Conservation (phyloP, 176 grass and related monocot genomes). For the Olyra latifolia region DNA sequence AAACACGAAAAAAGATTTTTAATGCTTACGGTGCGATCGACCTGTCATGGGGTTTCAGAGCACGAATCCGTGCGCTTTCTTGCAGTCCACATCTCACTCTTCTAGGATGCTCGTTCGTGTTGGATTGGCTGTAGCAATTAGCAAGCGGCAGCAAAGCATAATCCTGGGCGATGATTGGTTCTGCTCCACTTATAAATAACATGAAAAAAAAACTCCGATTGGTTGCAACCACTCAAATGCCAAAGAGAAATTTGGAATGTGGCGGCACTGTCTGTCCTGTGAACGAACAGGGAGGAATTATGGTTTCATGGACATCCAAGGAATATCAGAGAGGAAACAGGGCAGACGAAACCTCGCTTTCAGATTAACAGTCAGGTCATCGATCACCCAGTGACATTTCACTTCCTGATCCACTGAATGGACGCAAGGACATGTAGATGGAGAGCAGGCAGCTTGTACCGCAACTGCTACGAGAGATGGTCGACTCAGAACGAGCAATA, state of each 20-base stretch:
- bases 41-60: neutral
- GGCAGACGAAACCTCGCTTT: slow-evolving; percentile 22
- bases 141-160: no score
- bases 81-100: neutral
- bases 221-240: neutral
- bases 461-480: neutral
- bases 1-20: neutral
- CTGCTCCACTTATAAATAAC: neutral
- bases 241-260: neutral
- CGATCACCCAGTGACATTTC: neutral
- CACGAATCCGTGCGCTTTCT: neutral
- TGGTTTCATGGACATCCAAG: neutral
- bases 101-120: neutral
- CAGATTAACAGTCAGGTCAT: neutral
- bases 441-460: neutral
- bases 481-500: neutral
- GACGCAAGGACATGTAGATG: neutral
- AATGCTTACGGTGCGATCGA: neutral
- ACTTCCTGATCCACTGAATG: neutral
- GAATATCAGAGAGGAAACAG: neutral
- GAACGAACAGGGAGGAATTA: neutral
- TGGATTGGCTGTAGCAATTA: neutral
- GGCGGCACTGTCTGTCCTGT: slow-evolving; percentile 7
- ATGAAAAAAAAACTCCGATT: neutral
- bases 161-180: slow-evolving; percentile 3